phyloP scores from a whole-genome alignment of 805 yeast genomes.

The Saccharomycopsis sp. region DNA sequence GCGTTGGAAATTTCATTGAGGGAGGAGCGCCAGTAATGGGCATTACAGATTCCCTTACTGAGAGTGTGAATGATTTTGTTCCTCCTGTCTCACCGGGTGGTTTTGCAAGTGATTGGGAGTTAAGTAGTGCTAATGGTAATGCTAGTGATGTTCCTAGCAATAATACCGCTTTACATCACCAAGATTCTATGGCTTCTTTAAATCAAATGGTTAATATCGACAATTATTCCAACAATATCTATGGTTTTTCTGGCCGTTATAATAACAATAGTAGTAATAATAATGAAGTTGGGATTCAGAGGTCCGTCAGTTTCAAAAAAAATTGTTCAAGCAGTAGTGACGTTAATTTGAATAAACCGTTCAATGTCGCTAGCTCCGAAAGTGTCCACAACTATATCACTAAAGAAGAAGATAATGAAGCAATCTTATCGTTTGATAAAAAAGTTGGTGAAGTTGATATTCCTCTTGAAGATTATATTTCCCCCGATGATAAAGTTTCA shows the following conservation, averaged over 20 bases:
- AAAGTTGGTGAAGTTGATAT: constrained; percentile 17
- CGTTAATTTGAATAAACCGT: background rate
- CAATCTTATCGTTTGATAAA: no score
- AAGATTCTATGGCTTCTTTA: constrained; percentile 16
- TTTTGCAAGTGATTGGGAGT: constrained; percentile 18
- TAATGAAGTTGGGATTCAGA: background rate
- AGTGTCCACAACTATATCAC: no score
- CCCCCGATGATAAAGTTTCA: constrained; percentile 1
- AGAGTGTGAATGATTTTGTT: background rate
- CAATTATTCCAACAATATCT: constrained; percentile 14
- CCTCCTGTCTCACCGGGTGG: constrained; percentile 9
- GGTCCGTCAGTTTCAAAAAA: constrained; percentile 5
- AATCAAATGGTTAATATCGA: constrained; percentile 14
- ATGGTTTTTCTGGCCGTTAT: constrained; percentile 5
- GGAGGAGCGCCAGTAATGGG: background rate
- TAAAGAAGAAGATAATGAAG: background rate
- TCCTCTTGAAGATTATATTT: constrained; percentile 15
- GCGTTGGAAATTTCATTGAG: background rate
- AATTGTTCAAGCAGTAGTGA: background rate
- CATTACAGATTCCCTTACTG: background rate
- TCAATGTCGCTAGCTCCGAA: background rate
- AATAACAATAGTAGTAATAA: constrained; percentile 8
- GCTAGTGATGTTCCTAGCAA: constrained; percentile 6
- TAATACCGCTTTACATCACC: constrained; percentile 6
- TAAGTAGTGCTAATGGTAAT: constrained; percentile 6